A percentile compares a stretch with the other conserved stretches of the same genome.
Conservation (phyloP, 352 stramenopile species). For the Saprolegnia parasitica region DNA sequence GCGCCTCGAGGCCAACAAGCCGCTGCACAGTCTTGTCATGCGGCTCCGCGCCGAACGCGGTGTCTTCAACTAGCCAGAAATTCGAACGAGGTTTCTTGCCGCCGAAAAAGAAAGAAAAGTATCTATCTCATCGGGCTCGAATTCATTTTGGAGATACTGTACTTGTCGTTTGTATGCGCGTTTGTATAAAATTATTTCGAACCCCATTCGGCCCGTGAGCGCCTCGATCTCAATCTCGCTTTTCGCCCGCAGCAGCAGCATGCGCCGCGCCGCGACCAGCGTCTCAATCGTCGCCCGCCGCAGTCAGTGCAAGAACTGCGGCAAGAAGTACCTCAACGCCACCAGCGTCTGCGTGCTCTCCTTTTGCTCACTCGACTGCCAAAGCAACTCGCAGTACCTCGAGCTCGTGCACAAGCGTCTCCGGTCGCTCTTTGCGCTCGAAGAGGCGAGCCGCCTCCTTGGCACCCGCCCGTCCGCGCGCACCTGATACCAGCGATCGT, state of each 20-base stretch:
- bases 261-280: background rate
- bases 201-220: background rate
- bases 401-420: conserved; percentile 57
- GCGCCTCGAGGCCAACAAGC: conserved; percentile 43
- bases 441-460: background rate
- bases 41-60: conserved; percentile 35
- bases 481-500: too few relatives aligned
- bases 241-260: background rate
- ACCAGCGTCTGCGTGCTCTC: conserved; percentile 22
- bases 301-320: conserved; percentile 26
- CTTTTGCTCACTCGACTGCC: conserved; percentile 83
- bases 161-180: background rate
- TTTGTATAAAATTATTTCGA: conserved; percentile 8
- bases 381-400: conserved; percentile 81
- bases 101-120: conserved; percentile 5
- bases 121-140: background rate
- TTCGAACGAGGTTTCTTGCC: background rate
- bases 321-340: conserved; percentile 26
- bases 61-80: background rate
- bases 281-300: conserved; percentile 14
- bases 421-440: conserved; percentile 7
- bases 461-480: background rate
- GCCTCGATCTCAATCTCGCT: background rate
- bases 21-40: conserved; percentile 47
- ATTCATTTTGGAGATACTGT: background rate